Percentiles rank a stretch among this genome's conserved stretches.
These are phyloP conservation scores for Pyricularia grisea DNA, from an alignment of 2,329 filamentous ascomycete genomes.

Conservation along the genomic window DNA sequence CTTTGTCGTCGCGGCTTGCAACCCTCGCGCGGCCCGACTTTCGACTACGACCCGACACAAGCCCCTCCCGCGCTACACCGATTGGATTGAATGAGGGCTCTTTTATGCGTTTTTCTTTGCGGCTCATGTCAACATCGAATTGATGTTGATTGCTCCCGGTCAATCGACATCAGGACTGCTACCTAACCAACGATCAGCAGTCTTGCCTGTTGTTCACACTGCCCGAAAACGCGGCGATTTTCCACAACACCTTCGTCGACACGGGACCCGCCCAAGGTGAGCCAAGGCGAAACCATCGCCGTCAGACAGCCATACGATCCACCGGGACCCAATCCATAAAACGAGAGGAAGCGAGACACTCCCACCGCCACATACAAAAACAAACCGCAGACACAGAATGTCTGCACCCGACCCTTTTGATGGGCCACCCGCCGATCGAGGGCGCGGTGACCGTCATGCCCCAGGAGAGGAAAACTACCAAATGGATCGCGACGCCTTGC, in stretches of 20 bases:
- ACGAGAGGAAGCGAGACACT: neutral
- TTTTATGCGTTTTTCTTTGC: neutral
- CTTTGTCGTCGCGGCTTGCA: neutral
- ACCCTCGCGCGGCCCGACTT: neutral
- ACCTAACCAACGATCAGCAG: neutral
- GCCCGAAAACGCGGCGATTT: neutral
- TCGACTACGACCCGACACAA: conserved; percentile 3
- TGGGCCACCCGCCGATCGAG: conserved; percentile 25
- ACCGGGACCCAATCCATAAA: neutral
- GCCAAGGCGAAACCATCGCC: neutral
- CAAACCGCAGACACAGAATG: conserved; percentile 1
- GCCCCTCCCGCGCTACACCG: neutral
- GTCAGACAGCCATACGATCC: neutral
- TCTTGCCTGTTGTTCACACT: neutral
- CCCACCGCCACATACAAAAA: neutral
- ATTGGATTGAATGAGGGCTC: neutral
- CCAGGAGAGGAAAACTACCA: conserved; percentile 12
- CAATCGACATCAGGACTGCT: conserved; percentile 1
- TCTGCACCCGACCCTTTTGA: conserved; percentile 24
- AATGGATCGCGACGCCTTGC: conserved; percentile 15
- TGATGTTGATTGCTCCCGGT: conserved; percentile 1
- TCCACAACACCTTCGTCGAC: neutral
- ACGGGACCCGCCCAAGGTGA: neutral
- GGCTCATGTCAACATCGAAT: conserved; percentile 1
- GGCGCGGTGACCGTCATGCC: conserved; percentile 15